Conservation (phyloP, 2,329 filamentous ascomycete genomes). For the Nemania sp. region DNA sequence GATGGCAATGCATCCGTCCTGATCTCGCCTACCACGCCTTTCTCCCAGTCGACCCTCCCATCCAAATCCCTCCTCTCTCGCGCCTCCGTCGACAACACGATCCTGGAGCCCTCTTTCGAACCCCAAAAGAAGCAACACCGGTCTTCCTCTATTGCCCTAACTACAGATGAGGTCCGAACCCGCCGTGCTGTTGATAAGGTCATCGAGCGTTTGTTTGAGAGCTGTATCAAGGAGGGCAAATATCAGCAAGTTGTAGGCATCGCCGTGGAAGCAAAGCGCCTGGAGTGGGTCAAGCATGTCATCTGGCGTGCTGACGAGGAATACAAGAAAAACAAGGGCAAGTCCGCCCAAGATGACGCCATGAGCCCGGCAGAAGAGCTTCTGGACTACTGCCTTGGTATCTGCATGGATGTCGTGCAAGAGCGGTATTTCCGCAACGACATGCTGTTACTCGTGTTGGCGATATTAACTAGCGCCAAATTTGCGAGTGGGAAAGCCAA, state of each 20-base stretch:
- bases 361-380: slow-evolving; percentile 83
- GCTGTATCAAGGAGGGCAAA: slow-evolving; percentile 84
- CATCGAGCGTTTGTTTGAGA: slow-evolving; percentile 91
- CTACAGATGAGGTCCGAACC: slow-evolving; percentile 72
- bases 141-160: slow-evolving; percentile 72
- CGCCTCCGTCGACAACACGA: slow-evolving; percentile 74
- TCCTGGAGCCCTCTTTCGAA: slow-evolving; percentile 70
- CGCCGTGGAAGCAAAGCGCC: slow-evolving; percentile 91
- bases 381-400: slow-evolving; percentile 95
- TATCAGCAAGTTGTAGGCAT: slow-evolving; percentile 98
- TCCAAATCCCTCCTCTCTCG: slow-evolving; percentile 96
- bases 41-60: slow-evolving; percentile 91
- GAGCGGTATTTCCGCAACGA: slow-evolving; percentile 85
- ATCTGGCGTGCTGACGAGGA: slow-evolving; percentile 92
- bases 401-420: slow-evolving; percentile 98
- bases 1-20: slow-evolving; percentile 77
- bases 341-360: slow-evolving; percentile 63
- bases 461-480: slow-evolving; percentile 73
- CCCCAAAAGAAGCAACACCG: slow-evolving; percentile 65
- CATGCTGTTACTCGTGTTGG: slow-evolving; percentile 92
- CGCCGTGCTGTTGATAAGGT: slow-evolving; percentile 84
- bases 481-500: slow-evolving; percentile 79
- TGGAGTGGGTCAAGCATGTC: slow-evolving; percentile 85
- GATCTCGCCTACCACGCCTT: slow-evolving; percentile 91
- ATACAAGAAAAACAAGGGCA: slow-evolving; percentile 77